These are phyloP conservation scores for Fusarium dlaminii DNA, from an alignment of 2,329 filamentous ascomycete species.

Conservation along the genomic window DNA sequence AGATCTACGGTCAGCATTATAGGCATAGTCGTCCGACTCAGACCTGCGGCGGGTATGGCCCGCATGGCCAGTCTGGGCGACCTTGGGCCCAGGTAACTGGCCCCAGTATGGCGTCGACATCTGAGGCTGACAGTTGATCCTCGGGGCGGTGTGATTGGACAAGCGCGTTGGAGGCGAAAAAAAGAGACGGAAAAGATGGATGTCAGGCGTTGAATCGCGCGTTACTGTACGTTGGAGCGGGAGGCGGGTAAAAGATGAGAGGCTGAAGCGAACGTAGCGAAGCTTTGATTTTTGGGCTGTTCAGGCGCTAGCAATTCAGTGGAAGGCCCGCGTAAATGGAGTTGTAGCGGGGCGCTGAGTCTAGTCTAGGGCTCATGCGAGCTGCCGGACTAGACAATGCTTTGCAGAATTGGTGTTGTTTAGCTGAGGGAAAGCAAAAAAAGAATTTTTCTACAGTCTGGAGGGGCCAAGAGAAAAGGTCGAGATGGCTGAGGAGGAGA, in stretches of 20 bases:
- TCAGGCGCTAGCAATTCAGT: slow-evolving; percentile 31
- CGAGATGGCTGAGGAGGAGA: slow-evolving; percentile 22
- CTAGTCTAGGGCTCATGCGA: slow-evolving; percentile 40
- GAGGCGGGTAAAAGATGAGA: slow-evolving; percentile 36
- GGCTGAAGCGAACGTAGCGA: slow-evolving; percentile 26
- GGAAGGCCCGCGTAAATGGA: slow-evolving; percentile 16
- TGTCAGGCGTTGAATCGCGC: slow-evolving; percentile 28
- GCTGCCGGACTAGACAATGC: slow-evolving; percentile 53
- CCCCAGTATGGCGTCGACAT: slow-evolving; percentile 68
- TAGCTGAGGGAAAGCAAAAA: slow-evolving; percentile 3
- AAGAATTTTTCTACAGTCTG: slow-evolving; percentile 17
- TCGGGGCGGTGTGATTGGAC: slow-evolving; percentile 42
- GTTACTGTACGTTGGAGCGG: slow-evolving; percentile 7
- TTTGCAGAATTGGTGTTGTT: slow-evolving; percentile 45
- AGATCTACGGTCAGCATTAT: slow-evolving; percentile 46
- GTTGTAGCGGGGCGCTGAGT: slow-evolving; percentile 34
- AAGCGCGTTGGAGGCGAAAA: slow-evolving; percentile 15
- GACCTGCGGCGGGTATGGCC: slow-evolving; percentile 50
- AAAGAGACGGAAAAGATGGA: slow-evolving; percentile 11
- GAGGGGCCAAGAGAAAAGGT: slow-evolving; percentile 9
- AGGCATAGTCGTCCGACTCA: slow-evolving; percentile 44
- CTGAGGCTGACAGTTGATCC: slow-evolving; percentile 38
- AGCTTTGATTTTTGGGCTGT: slow-evolving; percentile 17
- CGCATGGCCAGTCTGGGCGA: slow-evolving; percentile 41
- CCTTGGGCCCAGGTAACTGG: slow-evolving; percentile 61